Evolutionary conservation across 306 rosid genomes (phyloP).

Genomic region (Acacia acuminata): DNA sequence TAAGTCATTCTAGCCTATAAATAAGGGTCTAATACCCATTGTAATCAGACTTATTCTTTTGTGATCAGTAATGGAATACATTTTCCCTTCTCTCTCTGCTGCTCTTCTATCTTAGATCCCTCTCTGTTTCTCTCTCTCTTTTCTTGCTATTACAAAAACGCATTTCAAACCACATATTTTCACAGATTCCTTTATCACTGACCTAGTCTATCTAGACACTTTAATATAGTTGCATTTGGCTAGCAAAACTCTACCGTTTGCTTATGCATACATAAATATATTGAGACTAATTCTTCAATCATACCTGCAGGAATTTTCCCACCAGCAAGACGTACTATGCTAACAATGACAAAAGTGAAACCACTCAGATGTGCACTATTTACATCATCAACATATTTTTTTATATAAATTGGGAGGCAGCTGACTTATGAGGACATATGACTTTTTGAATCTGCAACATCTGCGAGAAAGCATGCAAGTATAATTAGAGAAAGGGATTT

Average conservation of each 20-base stretch:
- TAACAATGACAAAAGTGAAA: constrained; percentile 67
- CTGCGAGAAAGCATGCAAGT: constrained; percentile 40
- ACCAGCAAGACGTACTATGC: constrained; percentile 83
- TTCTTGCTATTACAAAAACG: no score
- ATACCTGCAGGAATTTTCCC: constrained; percentile 89
- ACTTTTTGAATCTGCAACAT: constrained; percentile 59
- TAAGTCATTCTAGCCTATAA: no score
- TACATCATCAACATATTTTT: constrained; percentile 64
- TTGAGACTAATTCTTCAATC: constrained; percentile 12
- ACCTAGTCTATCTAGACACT: background rate
- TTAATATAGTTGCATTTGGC: constrained; percentile 4
- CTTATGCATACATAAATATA: constrained; percentile 8
- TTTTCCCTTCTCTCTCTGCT: no score
- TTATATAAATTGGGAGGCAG: constrained; percentile 64
- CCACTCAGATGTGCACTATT: constrained; percentile 63
- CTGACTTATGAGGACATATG: constrained; percentile 67
- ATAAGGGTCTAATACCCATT: no score
- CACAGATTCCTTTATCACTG: background rate
- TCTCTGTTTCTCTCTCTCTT: no score
- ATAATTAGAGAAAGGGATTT: constrained; percentile 11
- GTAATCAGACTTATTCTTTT: no score
- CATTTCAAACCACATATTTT: background rate
- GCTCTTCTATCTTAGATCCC: no score
- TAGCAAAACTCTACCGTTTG: background rate
- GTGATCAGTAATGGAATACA: no score